Conservation (phyloP, 305 asterid species). For the Stenogyne calaminthoides region DNA sequence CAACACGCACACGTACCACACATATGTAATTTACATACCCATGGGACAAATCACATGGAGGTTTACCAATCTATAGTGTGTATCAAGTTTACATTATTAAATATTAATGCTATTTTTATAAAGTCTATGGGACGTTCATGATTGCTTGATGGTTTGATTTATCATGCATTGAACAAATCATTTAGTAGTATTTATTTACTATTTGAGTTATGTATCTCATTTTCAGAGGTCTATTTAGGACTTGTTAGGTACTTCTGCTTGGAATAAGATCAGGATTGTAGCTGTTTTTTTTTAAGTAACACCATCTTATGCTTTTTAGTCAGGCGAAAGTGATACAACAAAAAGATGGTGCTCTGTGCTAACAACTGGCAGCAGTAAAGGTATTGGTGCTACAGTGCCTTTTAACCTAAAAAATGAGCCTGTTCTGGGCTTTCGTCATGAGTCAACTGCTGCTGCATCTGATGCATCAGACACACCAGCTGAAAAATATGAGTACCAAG, state of each 20-base stretch:
- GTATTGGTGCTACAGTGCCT: constrained; percentile 28
- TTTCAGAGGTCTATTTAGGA: neutral
- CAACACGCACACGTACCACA: neutral
- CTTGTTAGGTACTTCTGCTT: neutral
- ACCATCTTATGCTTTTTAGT: constrained; percentile 41
- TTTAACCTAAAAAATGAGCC: constrained; percentile 36
- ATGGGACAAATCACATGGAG: neutral
- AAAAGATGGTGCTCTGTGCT: constrained; percentile 61
- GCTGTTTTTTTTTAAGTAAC: constrained; percentile 16
- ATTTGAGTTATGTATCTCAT: neutral
- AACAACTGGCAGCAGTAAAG: constrained; percentile 35
- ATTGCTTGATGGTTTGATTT: neutral
- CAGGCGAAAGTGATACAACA: constrained; percentile 41
- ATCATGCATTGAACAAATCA: neutral
- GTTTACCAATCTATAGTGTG: neutral
- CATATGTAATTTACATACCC: neutral
- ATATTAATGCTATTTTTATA: too few species aligned
- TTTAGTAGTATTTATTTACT: neutral
- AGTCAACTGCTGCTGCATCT: constrained; percentile 79
- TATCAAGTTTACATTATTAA: too few species aligned
- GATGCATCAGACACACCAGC: constrained; percentile 52
- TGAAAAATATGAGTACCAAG: constrained; percentile 92
- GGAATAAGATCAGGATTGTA: neutral
- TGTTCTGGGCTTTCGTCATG: constrained; percentile 48
- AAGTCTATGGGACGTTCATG: neutral